Evolutionary conservation across 768 basidiomycete genomes (phyloP), one percentile per base, ranked within the genome.

Genomic region (Russula ochroleuca): DNA sequence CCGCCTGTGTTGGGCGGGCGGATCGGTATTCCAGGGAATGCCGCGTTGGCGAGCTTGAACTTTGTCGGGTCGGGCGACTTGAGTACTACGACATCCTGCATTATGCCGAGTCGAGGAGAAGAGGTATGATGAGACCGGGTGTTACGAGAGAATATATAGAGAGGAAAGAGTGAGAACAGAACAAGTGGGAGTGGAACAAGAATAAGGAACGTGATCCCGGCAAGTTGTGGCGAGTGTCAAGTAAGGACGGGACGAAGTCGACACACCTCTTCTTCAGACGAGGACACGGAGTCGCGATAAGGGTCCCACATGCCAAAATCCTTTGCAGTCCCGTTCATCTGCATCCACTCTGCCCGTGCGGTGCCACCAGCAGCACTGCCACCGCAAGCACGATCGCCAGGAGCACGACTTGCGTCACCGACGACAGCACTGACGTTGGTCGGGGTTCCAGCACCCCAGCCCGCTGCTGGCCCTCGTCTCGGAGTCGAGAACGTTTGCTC

Each of bases 231-330:
- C 57, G 55, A 58, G 51, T 56, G 55, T 45, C 64, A 62, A 57
- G 31, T 40, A 57, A 57, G 31, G 54, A 56, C 33, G 50, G 56
- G 61, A 57, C 56, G 51, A 52, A 57, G 62, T 57, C 65, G 50
- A 66, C 65, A 63, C 61, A 63, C 65, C 65, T 66, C 65, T 57
- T 63, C 65, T 63, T 66, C 65, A 50, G 65, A 66, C 28, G 49
- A 63, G 55, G 61, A 64, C 63, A 25, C 62, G 49, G 50, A 57
- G 31, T 66, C 65, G 31, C 40, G 56, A 35, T 55, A 63, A 51
- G 49, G 28, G 55, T 66, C 62, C 56, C 45, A 66, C 56, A 33
- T 15, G 54, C 57, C 23, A 21, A 38, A 33, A 5, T 64, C 50
- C 19, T 15, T 56, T n/a, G 51, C 56, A 33, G 51, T 53, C 62